Percentiles rank a stretch among this genome's conserved stretches.
Evolutionary conservation across 345 rosid genomes (phyloP).

Genomic region (Passiflora organensis): DNA sequence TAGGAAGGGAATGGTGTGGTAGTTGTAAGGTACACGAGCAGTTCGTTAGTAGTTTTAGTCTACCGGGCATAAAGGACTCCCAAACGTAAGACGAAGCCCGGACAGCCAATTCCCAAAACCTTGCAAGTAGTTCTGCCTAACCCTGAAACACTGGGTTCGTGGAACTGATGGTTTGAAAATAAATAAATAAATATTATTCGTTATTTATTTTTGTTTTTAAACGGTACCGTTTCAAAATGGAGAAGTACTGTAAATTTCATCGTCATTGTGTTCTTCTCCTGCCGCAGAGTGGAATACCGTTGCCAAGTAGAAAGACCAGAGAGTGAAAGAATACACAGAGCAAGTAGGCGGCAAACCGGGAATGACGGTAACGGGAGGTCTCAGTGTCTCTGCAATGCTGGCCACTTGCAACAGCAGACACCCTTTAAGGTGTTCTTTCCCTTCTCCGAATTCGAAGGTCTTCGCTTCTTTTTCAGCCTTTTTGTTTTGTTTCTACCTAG

Average conservation of each 20-base stretch:
- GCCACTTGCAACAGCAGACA: slow-evolving; percentile 40
- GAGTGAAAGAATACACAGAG: background rate
- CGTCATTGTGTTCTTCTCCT: no score
- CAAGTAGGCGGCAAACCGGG: background rate
- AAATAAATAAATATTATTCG: no score
- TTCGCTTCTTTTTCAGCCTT: background rate
- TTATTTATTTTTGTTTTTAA: no score
- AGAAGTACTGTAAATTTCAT: no score
- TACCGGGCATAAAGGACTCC: no score
- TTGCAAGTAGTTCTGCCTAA: no score
- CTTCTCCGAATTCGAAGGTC: slow-evolving; percentile 57
- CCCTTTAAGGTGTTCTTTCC: slow-evolving; percentile 38
- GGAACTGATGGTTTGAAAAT: no score
- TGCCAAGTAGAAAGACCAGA: background rate
- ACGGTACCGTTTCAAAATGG: no score
- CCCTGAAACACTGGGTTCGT: no score
- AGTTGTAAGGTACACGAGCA: background rate
- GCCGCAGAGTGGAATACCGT: no score
- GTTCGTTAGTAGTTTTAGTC: background rate
- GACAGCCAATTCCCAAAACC: no score
- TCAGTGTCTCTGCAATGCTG: slow-evolving; percentile 59
- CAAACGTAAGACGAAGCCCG: no score
- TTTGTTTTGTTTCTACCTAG: background rate
- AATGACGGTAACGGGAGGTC: slow-evolving; percentile 64
- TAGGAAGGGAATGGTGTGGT: background rate